Evolutionary conservation across 345 rosid genomes (phyloP), one percentile per base, ranked within the genome.

Genomic region (Pistacia vera): DNA sequence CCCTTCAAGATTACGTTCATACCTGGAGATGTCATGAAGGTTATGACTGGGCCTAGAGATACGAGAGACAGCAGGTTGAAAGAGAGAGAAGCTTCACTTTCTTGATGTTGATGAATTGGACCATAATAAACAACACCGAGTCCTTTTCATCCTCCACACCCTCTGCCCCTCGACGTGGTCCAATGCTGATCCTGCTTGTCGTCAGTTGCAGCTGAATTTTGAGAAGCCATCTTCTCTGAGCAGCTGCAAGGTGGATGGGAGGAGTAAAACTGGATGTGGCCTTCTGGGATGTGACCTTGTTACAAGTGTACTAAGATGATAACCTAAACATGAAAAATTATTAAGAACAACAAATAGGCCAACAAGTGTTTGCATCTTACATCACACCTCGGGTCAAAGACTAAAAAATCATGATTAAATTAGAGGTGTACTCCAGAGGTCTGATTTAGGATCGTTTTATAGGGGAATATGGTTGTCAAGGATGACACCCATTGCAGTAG

Each of bases 31-130:
- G 98, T 96, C 98, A 96, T 91, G 88, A 96, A 96, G 44, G 97
- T 92, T 83, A 93, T 86, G 73, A 93, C 98, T 0, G 99, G 99
- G 36, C 97, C 97, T 55, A 93, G 73, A 35, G 99, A 92, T 7
- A 96, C 98, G 0, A 93, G 63, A 96, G 97, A 76, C 98, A 96
- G 91, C 97, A 93, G 48, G 98, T 93, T 66, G 99, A 93, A 70
- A 96, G 98, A 5, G 98, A 96, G 54, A 92, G 95, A 74, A 96
- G 77, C 77, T 93, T 96, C 70, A 93, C 97, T 90, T 93, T 96
- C 89, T 92, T 93, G 60, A 96, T 86, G 66, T 92, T 46, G 96
- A 87, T 68, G 99, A 91, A 81, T 90, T 1, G 97, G 97, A 22
- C 99, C 99, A 28, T 86, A 51, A 81, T 96, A 96, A 59, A 90